These are phyloP conservation scores for Mycena epipterygia DNA, from an alignment of 768 basidiomycete genomes.

Conservation along the genomic window DNA sequence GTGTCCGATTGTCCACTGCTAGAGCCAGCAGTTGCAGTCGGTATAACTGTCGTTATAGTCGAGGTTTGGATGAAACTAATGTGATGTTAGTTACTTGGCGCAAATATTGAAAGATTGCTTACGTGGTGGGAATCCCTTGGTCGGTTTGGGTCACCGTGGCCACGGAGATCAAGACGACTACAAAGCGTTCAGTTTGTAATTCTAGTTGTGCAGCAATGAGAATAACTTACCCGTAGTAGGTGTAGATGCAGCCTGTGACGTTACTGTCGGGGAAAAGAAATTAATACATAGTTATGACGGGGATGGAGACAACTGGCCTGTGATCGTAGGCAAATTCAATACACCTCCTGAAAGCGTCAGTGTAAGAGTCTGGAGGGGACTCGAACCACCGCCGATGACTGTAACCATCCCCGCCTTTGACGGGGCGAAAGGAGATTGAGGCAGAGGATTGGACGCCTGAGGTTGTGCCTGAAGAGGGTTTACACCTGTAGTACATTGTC, in stretches of 20 bases:
- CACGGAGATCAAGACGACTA: conserved; percentile 38
- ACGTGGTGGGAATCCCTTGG: conserved; percentile 40
- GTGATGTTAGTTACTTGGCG: neutral
- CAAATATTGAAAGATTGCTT: conserved; percentile 4
- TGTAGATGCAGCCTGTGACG: conserved; percentile 36
- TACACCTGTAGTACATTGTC: conserved; percentile 37
- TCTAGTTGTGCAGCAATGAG: neutral
- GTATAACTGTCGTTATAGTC: conserved; percentile 29
- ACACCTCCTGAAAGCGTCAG: conserved; percentile 21
- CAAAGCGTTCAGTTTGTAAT: neutral
- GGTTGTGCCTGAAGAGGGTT: conserved; percentile 42
- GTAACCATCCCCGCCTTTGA: conserved; percentile 17
- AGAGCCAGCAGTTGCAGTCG: neutral
- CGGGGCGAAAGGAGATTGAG: conserved; percentile 40
- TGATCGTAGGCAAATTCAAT: conserved; percentile 27
- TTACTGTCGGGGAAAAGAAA: too few species aligned
- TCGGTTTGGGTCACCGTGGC: conserved; percentile 38
- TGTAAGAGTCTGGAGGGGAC: conserved; percentile 19
- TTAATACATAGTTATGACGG: too few species aligned
- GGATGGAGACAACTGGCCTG: conserved; percentile 19
- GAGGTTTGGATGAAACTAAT: conserved; percentile 31
- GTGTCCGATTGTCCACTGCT: conserved; percentile 4
- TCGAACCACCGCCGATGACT: neutral
- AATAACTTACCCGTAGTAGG: conserved; percentile 30
- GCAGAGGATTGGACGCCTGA: conserved; percentile 46